Percentiles rank a stretch among this genome's conserved stretches.
Evolutionary conservation across 192 early-diverging fungal species (phyloP).

Genomic region (Coemansia sp.): DNA sequence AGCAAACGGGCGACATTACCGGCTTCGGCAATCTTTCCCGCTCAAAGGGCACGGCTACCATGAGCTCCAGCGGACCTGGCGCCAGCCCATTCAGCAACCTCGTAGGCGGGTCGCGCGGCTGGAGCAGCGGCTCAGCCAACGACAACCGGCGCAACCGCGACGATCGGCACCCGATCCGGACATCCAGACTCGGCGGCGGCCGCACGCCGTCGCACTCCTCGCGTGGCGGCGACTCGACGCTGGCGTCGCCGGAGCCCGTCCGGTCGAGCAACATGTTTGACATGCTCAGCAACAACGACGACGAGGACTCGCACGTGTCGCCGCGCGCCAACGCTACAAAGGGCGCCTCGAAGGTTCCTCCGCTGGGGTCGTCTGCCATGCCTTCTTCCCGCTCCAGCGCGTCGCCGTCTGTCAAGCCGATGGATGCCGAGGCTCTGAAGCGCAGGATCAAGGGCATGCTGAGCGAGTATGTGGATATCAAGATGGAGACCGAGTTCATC

Average conservation of each 20-base stretch:
- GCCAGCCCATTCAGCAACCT: slow-evolving; percentile 41
- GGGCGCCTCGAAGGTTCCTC: slow-evolving; percentile 25
- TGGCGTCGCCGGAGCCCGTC: slow-evolving; percentile 51
- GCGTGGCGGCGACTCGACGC: slow-evolving; percentile 48
- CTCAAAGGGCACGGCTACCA: slow-evolving; percentile 38
- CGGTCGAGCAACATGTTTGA: slow-evolving; percentile 52
- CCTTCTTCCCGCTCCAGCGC: slow-evolving; percentile 14
- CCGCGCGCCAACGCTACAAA: slow-evolving; percentile 37
- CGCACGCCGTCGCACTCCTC: slow-evolving; percentile 49
- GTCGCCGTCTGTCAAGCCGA: slow-evolving; percentile 22
- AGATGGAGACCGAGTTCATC: slow-evolving; percentile 62
- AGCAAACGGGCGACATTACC: slow-evolving; percentile 69
- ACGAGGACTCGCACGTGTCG: slow-evolving; percentile 38
- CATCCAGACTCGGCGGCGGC: slow-evolving; percentile 36
- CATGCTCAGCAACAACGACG: slow-evolving; percentile 44
- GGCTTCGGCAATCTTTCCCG: slow-evolving; percentile 73
- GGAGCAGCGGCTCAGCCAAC: slow-evolving; percentile 40
- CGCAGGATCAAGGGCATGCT: slow-evolving; percentile 59
- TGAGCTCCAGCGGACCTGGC: slow-evolving; percentile 12
- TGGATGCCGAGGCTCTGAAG: slow-evolving; percentile 54
- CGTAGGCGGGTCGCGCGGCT: slow-evolving; percentile 55
- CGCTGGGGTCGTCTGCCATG: slow-evolving; percentile 13
- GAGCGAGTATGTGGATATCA: slow-evolving; percentile 62
- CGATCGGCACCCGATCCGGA: slow-evolving; percentile 21
- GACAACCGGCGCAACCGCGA: slow-evolving; percentile 45